Conservation (phyloP, 2,329 filamentous ascomycete genomes). For the Colletotrichum plurivorum region DNA sequence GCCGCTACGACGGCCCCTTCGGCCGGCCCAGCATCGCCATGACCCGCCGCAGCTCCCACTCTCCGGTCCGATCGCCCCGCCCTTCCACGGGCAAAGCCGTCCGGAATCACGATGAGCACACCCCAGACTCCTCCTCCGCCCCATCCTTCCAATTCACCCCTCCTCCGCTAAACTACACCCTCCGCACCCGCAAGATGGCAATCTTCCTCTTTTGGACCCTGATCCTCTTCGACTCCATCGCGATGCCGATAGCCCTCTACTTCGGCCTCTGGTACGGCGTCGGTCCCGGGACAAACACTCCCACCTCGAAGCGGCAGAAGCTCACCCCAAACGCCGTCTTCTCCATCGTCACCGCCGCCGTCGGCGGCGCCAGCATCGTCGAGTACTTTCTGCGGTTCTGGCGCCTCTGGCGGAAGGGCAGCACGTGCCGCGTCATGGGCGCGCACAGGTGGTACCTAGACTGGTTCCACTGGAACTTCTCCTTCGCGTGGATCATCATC, state of each 20-base stretch:
- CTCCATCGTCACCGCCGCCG: conserved; percentile 66
- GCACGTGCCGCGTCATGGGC: conserved; percentile 62
- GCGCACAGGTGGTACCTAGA: conserved; percentile 58
- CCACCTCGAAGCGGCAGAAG: conserved; percentile 51
- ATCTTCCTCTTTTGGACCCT: conserved; percentile 72
- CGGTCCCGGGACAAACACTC: conserved; percentile 45
- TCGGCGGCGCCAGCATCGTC: conserved; percentile 67
- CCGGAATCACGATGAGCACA: neutral
- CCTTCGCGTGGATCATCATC: conserved; percentile 67
- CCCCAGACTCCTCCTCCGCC: neutral
- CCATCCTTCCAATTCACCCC: conserved; percentile 28
- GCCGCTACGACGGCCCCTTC: conserved; percentile 40
- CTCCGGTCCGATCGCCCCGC: conserved; percentile 6
- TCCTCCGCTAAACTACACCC: conserved; percentile 41
- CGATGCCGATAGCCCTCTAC: conserved; percentile 71
- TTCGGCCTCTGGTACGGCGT: conserved; percentile 71
- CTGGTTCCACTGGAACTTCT: conserved; percentile 71
- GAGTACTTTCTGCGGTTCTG: conserved; percentile 67
- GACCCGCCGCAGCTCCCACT: conserved; percentile 15
- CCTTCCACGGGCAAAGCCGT: neutral
- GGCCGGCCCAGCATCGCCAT: conserved; percentile 27
- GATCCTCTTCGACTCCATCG: conserved; percentile 70
- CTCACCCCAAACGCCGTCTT: conserved; percentile 55
- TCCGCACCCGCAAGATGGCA: conserved; percentile 60
- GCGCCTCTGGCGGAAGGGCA: conserved; percentile 66